phyloP scores from a whole-genome alignment of 163 green algal species.

The Coccomyxa subellipsoidea region DNA sequence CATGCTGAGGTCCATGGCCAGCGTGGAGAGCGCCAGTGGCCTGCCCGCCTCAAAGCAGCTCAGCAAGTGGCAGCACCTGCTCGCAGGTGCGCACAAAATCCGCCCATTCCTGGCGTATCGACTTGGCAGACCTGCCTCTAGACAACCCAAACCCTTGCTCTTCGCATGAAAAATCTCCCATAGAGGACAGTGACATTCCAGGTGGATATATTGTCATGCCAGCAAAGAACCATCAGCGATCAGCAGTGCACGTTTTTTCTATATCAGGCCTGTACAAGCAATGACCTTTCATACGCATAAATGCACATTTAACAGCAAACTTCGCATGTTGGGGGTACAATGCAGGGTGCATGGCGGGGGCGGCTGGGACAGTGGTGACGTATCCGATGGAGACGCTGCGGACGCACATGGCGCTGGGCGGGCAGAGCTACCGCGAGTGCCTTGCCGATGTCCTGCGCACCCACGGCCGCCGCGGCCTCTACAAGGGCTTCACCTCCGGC shows the following conservation, averaged over 20 bases:
- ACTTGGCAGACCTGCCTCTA: not conserved
- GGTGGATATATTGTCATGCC: too few species aligned
- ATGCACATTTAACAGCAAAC: not conserved
- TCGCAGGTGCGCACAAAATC: not conserved
- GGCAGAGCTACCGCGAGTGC: not conserved
- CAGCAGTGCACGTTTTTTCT: too few species aligned
- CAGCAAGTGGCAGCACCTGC: not conserved
- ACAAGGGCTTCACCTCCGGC: conserved; percentile 1
- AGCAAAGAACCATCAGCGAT: too few species aligned
- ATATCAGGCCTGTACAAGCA: too few species aligned
- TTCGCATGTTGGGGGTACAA: not conserved
- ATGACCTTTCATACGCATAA: not conserved
- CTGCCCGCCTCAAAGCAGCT: not conserved
- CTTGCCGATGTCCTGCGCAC: not conserved
- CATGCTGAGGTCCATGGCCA: conserved; percentile 10
- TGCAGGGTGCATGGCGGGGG: conserved; percentile 19
- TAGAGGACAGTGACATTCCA: too few species aligned
- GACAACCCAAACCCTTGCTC: too few species aligned
- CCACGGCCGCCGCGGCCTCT: not conserved
- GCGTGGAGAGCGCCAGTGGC: not conserved
- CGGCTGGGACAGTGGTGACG: conserved; percentile 3
- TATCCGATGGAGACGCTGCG: conserved; percentile 33
- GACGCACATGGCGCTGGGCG: conserved; percentile 16
- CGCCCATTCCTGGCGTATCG: too few species aligned
- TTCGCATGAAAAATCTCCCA: too few species aligned